phyloP scores from a whole-genome alignment of 2,329 filamentous ascomycete species.

The Fusarium aywerte region DNA sequence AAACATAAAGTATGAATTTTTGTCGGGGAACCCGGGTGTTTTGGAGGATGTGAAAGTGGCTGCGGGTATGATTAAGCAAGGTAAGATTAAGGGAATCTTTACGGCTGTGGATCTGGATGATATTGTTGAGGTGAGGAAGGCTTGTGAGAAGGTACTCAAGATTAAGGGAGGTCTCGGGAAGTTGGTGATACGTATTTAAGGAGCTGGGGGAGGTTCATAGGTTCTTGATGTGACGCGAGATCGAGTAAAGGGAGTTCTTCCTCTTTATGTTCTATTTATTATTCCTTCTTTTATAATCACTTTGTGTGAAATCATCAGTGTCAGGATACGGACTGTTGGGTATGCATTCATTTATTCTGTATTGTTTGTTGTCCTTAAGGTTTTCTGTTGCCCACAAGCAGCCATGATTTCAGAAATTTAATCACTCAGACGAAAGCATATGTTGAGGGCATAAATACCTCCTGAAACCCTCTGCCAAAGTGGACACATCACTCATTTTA shows the following conservation, averaged over 20 bases:
- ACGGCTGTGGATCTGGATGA: conserved; percentile 56
- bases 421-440: neutral
- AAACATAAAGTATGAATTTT: conserved; percentile 55
- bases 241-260: rapidly evolving
- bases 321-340: too few relatives aligned
- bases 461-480: neutral
- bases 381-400: neutral
- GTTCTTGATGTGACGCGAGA: neutral
- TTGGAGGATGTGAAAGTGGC: conserved; percentile 57
- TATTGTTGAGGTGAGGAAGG: conserved; percentile 55
- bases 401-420: neutral
- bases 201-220: neutral
- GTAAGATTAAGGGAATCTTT: conserved; percentile 57
- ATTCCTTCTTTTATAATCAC: neutral
- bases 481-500: neutral
- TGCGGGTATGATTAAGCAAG: conserved; percentile 54
- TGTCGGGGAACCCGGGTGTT: conserved; percentile 57
- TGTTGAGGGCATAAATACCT: neutral
- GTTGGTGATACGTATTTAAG: conserved; percentile 44
- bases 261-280: rapidly evolving
- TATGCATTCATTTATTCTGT: too few relatives aligned
- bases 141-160: conserved; percentile 52
- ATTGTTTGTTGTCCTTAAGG: too few relatives aligned
- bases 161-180: conserved; percentile 47
- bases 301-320: too few relatives aligned